phyloP scores from a whole-genome alignment of 305 asterid genomes.

The Fraxinus angustifolia region DNA sequence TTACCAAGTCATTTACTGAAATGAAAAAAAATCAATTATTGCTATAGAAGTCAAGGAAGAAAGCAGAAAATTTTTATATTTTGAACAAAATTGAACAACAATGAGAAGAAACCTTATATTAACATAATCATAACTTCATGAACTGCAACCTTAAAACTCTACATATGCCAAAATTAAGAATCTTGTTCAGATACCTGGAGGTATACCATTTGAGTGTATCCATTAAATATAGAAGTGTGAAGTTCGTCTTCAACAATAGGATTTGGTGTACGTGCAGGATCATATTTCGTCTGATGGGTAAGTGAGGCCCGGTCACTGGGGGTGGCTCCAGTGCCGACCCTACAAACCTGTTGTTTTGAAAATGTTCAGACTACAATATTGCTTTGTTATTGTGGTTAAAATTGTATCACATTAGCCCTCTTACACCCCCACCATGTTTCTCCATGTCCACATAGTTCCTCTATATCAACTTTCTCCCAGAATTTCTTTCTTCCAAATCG shows the following conservation, averaged over 20 bases:
- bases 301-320: slow-evolving; percentile 95
- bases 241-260: slow-evolving; percentile 86
- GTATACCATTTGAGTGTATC: slow-evolving; percentile 92
- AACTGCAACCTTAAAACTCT: slow-evolving; percentile 13
- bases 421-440: slow-evolving; percentile 97
- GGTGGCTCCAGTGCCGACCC: slow-evolving; percentile 93
- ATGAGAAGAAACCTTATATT: slow-evolving; percentile 15
- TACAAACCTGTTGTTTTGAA: slow-evolving; percentile 74
- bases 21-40: no score
- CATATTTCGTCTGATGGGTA: slow-evolving; percentile 86
- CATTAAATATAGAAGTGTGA: slow-evolving; percentile 75
- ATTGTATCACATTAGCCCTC: slow-evolving; percentile 82
- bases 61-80: neutral
- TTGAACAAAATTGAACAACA: neutral
- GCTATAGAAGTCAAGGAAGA: neutral
- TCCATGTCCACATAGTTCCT: slow-evolving; percentile 83
- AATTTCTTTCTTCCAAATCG: slow-evolving; percentile 67
- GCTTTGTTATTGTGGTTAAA: slow-evolving; percentile 82
- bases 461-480: slow-evolving; percentile 79
- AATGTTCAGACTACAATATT: slow-evolving; percentile 58
- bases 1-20: no score
- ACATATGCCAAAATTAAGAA: neutral
- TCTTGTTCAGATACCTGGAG: slow-evolving; percentile 68
- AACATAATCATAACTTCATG: slow-evolving; percentile 24
- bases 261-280: slow-evolving; percentile 70